Base-by-base conservation (phyloP, 1,284 basidiomycete genomes). In the Ustilago trichophora region DNA sequence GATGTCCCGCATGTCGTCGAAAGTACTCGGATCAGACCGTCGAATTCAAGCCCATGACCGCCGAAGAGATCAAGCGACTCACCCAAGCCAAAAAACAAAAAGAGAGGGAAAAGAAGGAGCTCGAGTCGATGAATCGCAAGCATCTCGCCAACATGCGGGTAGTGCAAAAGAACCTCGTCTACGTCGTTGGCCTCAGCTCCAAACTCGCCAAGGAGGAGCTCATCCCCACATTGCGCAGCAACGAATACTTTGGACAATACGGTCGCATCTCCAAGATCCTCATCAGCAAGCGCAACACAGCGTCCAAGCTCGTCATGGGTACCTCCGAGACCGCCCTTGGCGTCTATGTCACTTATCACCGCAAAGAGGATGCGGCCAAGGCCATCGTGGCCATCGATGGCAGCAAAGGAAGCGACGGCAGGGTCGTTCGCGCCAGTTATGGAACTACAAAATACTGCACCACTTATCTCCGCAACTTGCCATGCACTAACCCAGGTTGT, bases 361-460 rank as follows among this genome's bases (percentile, higher is more conserved):
- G 93, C 46, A 88, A 93, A 22, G 92, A 97, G 82, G 96, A 99
- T 83, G 96, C 96, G 1, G 91, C 92, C 24, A 88, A 93, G 24
- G 92, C 92, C 43, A 98, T 98, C 56, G 85, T 89, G 13, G 92
- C 93, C 12, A 90, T 98, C 26, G 96, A 99, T 83, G 94, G 95
- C 4, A 89, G 91, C 31, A 80, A 80, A 46, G 77, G 77, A 90
- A 63, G 69, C 18, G 79, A 80, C 27, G 79, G 78, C 33, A 69
- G 74, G 40, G 71, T 76, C 50, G 60, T 99, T 86, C 87, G 92
- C 60, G 95, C 94, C 11, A 95, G 92, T 79, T 90, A 93, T 82
- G 96, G 96, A 19, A 98, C 94, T 18, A 96, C 95, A 29, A 93
- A 98, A 82, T 99, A 99, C 81, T 99, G 96, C 83, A 94, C 98